Base-by-base conservation (phyloP, 2,329 filamentous ascomycete species). In the Cladosporium halotolerans region DNA sequence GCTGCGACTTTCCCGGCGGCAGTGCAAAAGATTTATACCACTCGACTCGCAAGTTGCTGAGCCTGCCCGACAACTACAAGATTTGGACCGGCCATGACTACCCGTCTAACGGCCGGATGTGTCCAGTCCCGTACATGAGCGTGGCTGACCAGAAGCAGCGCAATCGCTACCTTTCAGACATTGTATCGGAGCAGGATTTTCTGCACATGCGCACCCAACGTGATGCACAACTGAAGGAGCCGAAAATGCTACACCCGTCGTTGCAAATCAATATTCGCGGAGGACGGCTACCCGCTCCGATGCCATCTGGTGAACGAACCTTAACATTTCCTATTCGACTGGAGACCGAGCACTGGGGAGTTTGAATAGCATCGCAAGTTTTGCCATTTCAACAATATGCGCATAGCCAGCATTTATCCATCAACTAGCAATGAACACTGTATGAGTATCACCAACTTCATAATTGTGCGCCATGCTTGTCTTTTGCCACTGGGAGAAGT, bases 81-180 rank as follows among this genome's bases (percentile, higher is more conserved):
- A 61, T 71, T 14, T 71, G 65, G 60, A 66, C 61, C 0, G 68
- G 69, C 0, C 69, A 71, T 43, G 71, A 68, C 44, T 70, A 71
- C 38, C 66, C 67, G 5, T n/a, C 41, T 8, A 13, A 28, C 3
- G 23, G 10, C 10, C 41, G 41, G 6, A n/a, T 31, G 4, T 4
- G 14, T 5, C 41, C 41, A 4, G 41, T 44, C 5, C 60, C 69
- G 0, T 71, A 50, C 45, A 61, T 67, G 56, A 73, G 62, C 5
- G 70, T 74, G 3, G 38, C 45, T 5, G 60, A 69, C 9, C 71
- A 74, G 14, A 64, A 53, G 16, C 57, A 60, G 32, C 51, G 44
- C 9, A 73, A 74, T 45, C 70, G 67, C 44, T 66, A 73, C 57
- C 41, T 71, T 1, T 64, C 57, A 18, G 18, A 57, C 13, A 59